Evolutionary conservation across 2,329 filamentous ascomycete genomes (phyloP).

Genomic region (Aureobasidium pullulans): DNA sequence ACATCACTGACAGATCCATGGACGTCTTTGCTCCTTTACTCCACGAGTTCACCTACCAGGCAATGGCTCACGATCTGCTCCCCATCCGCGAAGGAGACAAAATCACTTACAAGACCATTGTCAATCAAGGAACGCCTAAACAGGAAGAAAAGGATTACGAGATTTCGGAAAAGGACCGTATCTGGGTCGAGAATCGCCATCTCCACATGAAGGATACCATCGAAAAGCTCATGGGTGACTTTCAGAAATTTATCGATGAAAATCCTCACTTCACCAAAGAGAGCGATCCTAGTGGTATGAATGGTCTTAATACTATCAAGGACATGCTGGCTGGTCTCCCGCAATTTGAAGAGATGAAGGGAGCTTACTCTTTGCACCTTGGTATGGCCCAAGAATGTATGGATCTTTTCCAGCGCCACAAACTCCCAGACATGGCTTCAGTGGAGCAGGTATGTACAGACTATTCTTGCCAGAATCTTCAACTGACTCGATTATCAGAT

Average conservation of each 20-base stretch:
- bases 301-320: constrained; percentile 82
- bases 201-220: constrained; percentile 97
- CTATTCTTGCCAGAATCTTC: not conserved
- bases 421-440: constrained; percentile 77
- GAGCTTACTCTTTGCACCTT: constrained; percentile 86
- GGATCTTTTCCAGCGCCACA: constrained; percentile 80
- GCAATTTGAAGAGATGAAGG: constrained; percentile 92
- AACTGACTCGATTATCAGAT: constrained; percentile 39
- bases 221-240: constrained; percentile 85
- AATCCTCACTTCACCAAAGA: constrained; percentile 86
- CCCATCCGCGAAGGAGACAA: constrained; percentile 85
- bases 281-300: constrained; percentile 44
- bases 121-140: constrained; percentile 65
- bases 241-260: constrained; percentile 81
- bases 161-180: constrained; percentile 79
- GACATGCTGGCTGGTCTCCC: constrained; percentile 94
- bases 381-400: constrained; percentile 98
- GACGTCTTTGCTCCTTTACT: constrained; percentile 80
- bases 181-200: constrained; percentile 93
- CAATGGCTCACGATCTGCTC: constrained; percentile 92
- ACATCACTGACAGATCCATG: constrained; percentile 89
- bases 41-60: constrained; percentile 97
- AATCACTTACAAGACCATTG: constrained; percentile 70
- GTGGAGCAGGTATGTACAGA: constrained; percentile 61
- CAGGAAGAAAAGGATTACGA: constrained; percentile 85